Base-by-base conservation (phyloP, 768 basidiomycete species). In the Mycena chlorophos region DNA sequence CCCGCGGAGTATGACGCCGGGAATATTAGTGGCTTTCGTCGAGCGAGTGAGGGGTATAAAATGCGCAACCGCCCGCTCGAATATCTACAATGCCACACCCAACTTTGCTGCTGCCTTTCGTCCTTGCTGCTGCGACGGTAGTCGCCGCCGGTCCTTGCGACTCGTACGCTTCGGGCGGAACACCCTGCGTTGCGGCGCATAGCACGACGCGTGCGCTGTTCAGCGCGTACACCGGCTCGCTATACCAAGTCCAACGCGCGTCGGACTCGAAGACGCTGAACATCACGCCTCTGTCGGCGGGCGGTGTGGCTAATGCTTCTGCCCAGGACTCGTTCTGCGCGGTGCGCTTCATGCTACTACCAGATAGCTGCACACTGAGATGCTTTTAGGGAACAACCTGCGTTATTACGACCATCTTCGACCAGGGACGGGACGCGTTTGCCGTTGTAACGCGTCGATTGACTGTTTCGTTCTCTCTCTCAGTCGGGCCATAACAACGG, bases 81-180 rank as follows among this genome's bases (percentile, higher is more conserved):
- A n/a, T n/a, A n/a, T n/a, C n/a, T n/a, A n/a, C n/a, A n/a, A n/a
- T n/a, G n/a, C n/a, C n/a, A n/a, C n/a, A n/a, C n/a, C n/a, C n/a
- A n/a, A n/a, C n/a, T n/a, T n/a, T 42, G 13, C 8, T 19, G n/a
- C 40, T 42, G 40, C 22, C 8, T 22, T 42, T 22, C 8, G 40
- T 34, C 8, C n/a, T n/a, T n/a, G n/a, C n/a, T n/a, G 31, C 40
- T 34, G 47, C 37, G 51, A 26, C 55, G 16, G 25, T 48, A 16
- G 55, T 34, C 22, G n/a, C 27, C 22, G 55, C 55, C 16, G 55
- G 30, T 3, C 48, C 55, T 2, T 56, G 55, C 55, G 55, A 56
- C 39, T 51, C 51, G 49, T 56, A 56, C 31, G 48, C 55, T 23
- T 56, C 55, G 3, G 55, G 55, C 25, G 55, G 55, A 17, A 56